Evolutionary conservation across 345 rosid species (phyloP).

Genomic region (Dovyalis caffra): DNA sequence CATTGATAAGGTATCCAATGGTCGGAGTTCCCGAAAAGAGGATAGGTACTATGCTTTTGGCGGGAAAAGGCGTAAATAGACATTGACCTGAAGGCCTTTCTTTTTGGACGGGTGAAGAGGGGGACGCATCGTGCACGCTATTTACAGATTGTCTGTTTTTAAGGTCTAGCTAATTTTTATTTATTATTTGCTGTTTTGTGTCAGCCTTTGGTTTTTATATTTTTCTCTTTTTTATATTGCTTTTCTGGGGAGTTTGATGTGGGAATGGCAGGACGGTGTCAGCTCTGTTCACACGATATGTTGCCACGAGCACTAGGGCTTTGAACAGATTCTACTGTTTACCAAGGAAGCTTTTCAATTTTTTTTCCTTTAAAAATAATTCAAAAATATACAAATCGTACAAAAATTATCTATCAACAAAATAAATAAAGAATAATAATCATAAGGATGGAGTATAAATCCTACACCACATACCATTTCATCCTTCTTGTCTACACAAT

Average conservation of each 20-base stretch:
- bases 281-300: not conserved
- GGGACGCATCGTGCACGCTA: not conserved
- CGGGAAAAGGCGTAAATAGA: not conserved
- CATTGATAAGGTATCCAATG: not conserved
- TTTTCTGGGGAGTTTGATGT: not conserved
- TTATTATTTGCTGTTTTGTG: not conserved
- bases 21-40: not conserved
- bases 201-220: not conserved
- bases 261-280: too few species aligned
- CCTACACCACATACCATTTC: too few species aligned
- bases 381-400: too few species aligned
- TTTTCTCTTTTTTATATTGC: not conserved
- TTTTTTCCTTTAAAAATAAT: too few species aligned
- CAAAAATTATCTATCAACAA: too few species aligned
- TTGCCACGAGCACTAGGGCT: too few species aligned
- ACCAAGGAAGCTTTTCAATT: too few species aligned
- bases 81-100: not conserved
- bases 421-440: too few species aligned
- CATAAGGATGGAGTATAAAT: too few species aligned
- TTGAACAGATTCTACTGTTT: too few species aligned
- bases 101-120: not conserved
- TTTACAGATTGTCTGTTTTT: too few species aligned
- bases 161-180: not conserved
- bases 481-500: too few species aligned
- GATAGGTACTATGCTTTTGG: not conserved